Evolutionary conservation across 1,139 yeast species (phyloP).

Genomic region (Wickerhamomyces sp.): DNA sequence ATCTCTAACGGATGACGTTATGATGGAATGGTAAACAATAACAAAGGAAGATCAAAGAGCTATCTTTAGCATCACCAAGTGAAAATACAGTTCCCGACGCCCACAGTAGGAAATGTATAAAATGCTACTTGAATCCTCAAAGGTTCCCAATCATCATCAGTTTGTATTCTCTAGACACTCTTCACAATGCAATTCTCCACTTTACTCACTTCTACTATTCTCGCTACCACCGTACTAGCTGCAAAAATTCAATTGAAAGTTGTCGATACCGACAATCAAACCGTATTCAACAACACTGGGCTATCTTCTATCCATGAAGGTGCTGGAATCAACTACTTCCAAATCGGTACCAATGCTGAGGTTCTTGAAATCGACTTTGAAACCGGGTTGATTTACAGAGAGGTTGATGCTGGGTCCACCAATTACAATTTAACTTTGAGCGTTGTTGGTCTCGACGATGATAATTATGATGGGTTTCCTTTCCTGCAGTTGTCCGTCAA

Average conservation of each 20-base stretch:
- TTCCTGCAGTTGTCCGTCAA: slow-evolving; percentile 5
- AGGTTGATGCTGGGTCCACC: neutral
- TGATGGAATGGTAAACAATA: no score
- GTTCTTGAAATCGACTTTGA: slow-evolving; percentile 2
- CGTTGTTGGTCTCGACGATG: slow-evolving; percentile 1
- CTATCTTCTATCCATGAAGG: slow-evolving; percentile 19
- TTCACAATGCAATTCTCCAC: neutral
- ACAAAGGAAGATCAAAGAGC: no score
- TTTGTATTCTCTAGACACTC: no score
- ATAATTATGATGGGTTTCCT: slow-evolving; percentile 4
- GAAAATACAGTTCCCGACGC: no score
- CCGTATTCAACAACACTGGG: slow-evolving; percentile 15
- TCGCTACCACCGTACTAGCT: neutral
- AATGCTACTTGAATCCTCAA: no score
- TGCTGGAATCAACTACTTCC: slow-evolving; percentile 12
- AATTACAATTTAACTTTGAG: slow-evolving; percentile 2
- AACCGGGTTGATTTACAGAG: slow-evolving; percentile 5
- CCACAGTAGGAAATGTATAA: no score
- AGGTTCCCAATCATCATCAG: no score
- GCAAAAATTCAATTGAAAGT: neutral
- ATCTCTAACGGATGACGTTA: no score
- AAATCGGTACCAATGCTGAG: slow-evolving; percentile 2
- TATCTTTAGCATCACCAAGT: no score
- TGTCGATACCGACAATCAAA: no score
- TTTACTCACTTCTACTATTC: neutral